phyloP scores from a whole-genome alignment of 345 rosid genomes.

The Hibiscus tridactylites region DNA sequence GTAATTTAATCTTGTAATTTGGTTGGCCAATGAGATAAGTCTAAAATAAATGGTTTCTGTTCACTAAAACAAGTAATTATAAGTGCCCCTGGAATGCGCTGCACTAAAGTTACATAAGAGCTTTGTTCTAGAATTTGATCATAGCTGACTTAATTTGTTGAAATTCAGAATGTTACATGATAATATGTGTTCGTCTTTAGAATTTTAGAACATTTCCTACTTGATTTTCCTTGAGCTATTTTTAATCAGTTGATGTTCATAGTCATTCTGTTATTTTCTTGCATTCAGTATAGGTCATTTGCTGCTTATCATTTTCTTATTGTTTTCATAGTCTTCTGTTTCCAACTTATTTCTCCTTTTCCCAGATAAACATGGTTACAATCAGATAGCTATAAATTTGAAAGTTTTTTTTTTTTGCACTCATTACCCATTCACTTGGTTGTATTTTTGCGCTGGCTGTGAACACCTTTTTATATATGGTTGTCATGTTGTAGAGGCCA shows the following conservation, averaged over 20 bases:
- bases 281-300: background rate
- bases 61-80: background rate
- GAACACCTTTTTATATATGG: conserved; percentile 22
- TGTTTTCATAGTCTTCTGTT: background rate
- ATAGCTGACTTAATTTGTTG: background rate
- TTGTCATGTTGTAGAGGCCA: conserved; percentile 58
- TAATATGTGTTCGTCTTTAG: background rate
- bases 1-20: background rate
- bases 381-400: background rate
- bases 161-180: background rate
- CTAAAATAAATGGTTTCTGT: background rate
- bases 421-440: background rate
- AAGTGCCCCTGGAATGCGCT: background rate
- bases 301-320: background rate
- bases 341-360: background rate
- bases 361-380: background rate
- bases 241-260: background rate
- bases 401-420: background rate
- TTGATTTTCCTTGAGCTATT: background rate
- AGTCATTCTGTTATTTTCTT: background rate
- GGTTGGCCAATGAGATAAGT: background rate
- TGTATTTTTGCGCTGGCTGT: conserved; percentile 11
- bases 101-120: background rate
- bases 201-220: background rate
- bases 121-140: background rate